Evolutionary conservation across 805 yeast genomes (phyloP).

Genomic region (Wickerhamiella brachini): DNA sequence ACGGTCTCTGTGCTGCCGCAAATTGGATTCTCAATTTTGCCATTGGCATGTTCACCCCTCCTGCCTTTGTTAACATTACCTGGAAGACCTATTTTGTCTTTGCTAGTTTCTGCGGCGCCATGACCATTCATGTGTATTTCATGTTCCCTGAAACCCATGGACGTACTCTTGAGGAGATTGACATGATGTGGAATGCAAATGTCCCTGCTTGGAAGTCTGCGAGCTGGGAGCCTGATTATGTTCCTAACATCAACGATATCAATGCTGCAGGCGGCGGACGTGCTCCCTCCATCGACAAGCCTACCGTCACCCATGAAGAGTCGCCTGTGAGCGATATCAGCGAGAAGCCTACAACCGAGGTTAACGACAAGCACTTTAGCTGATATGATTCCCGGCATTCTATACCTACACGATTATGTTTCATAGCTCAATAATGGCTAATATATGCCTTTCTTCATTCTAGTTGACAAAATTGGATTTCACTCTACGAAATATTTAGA

Average conservation of each 20-base stretch:
- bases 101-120: constrained; percentile 12
- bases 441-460: too few species aligned
- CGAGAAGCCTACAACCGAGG: neutral
- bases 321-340: neutral
- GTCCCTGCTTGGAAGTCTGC: constrained; percentile 18
- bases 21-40: constrained; percentile 71
- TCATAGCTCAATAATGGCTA: neutral
- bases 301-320: constrained; percentile 2
- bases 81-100: constrained; percentile 45
- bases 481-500: too few species aligned
- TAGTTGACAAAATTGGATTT: too few species aligned
- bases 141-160: constrained; percentile 54
- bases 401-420: neutral
- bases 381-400: neutral
- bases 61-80: constrained; percentile 38
- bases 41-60: constrained; percentile 48
- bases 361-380: neutral
- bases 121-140: constrained; percentile 40
- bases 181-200: constrained; percentile 37
- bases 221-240: constrained; percentile 11
- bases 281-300: constrained; percentile 15
- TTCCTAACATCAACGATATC: constrained; percentile 15
- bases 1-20: constrained; percentile 57
- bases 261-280: constrained; percentile 18
- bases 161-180: constrained; percentile 52